Conservation (phyloP, 2,329 filamentous ascomycete species). For the Neobulgaria alba region DNA sequence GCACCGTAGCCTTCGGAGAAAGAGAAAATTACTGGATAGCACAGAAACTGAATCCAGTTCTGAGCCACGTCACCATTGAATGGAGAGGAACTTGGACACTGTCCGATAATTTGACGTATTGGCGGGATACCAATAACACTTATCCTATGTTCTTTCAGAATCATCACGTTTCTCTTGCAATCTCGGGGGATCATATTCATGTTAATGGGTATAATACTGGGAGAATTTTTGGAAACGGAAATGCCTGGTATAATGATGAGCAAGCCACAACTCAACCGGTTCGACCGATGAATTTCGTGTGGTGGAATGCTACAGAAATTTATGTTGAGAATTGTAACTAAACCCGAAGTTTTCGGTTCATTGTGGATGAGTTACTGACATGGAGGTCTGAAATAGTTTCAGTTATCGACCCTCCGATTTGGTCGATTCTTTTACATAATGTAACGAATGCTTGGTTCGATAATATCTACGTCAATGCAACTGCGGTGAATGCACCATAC, state of each 20-base stretch:
- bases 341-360: too few species aligned
- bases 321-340: slow-evolving; percentile 37
- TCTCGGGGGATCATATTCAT: slow-evolving; percentile 40
- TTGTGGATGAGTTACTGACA: too few species aligned
- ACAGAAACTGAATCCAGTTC: slow-evolving; percentile 38
- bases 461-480: slow-evolving; percentile 43
- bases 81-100: slow-evolving; percentile 44
- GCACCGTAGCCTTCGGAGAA: slow-evolving; percentile 42
- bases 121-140: slow-evolving; percentile 38
- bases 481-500: slow-evolving; percentile 39
- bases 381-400: slow-evolving; percentile 26
- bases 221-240: slow-evolving; percentile 46
- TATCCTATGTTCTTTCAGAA: slow-evolving; percentile 48
- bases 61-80: slow-evolving; percentile 41
- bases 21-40: slow-evolving; percentile 42
- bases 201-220: slow-evolving; percentile 44
- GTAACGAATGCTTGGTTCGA: slow-evolving; percentile 43
- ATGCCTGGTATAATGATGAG: slow-evolving; percentile 45
- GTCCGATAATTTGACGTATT: slow-evolving; percentile 43
- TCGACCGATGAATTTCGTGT: slow-evolving; percentile 48
- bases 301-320: slow-evolving; percentile 49
- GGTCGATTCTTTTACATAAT: slow-evolving; percentile 49
- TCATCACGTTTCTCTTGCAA: slow-evolving; percentile 43
- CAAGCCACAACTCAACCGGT: slow-evolving; percentile 37
- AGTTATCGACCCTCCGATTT: slow-evolving; percentile 42